Evolutionary conservation across 2,329 filamentous ascomycete species (phyloP), one percentile per base, ranked within the genome.

Genomic region (Curvularia hawaiiensis): DNA sequence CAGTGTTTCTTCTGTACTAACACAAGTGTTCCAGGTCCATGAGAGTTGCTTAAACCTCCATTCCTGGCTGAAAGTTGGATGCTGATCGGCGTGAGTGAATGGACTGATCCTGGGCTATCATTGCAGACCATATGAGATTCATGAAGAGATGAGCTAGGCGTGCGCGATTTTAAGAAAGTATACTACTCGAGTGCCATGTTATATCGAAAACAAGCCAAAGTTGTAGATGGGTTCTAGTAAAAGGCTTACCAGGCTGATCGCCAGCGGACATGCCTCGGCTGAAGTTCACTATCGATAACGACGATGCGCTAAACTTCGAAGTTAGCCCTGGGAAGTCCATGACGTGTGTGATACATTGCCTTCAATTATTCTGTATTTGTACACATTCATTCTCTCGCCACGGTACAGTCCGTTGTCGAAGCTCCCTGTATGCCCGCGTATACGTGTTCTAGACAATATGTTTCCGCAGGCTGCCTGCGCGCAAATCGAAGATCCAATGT

Each of bases 401-500:
- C 24, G 45, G 40, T 58, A 54, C 55, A 50, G 18, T 45, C 44
- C 11, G 22, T 47, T 54, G 24, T 16, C 11, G 18, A 41, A 24
- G 24, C n/a, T 26, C 24, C 30, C 67, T 73, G 72, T 63, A 76
- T 76, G 73, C 64, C 63, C 61, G 56, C 62, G 51, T 60, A 62
- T 50, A 56, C 60, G n/a, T 40, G 53, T 16, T 43, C 58, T 39
- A 62, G 60, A 61, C 58, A 61, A 18, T 73, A 72, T 28, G 70
- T 74, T 48, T 79, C 73, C 68, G 67, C 75, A 71, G 73, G 77
- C 73, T 78, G 75, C 60, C 54, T 78, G 74, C 77, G 75, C 68
- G 70, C 67, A 33, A 70, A 66, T 51, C 62, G 62, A 50, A 53
- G 54, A 56, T 51, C 46, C n/a, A 50, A 44, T 38, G 52, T 48